Evolutionary conservation across 305 asterid genomes (phyloP).

Genomic region (Fraxinus baroniana): DNA sequence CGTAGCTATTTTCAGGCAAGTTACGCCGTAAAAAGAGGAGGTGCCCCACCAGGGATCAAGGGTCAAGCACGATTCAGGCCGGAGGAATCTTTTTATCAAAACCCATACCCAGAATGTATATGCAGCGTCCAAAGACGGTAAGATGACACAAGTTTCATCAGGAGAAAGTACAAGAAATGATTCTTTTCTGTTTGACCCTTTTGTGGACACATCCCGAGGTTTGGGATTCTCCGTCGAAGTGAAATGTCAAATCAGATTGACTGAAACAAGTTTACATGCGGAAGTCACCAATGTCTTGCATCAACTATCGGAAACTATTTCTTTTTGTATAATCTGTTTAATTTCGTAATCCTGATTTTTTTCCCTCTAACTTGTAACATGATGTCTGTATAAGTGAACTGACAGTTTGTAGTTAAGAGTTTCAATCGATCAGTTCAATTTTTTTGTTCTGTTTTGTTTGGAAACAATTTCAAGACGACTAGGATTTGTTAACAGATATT

Average conservation of each 20-base stretch:
- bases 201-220: not conserved
- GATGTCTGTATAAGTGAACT: not conserved
- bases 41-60: slow-evolving; percentile 69
- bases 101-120: slow-evolving; percentile 88
- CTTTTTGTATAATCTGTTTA: not conserved
- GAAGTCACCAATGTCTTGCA: not conserved
- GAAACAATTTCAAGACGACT: not conserved
- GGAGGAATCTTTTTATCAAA: slow-evolving; percentile 86
- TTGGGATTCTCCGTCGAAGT: not conserved
- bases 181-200: not conserved
- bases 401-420: not conserved
- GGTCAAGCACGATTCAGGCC: slow-evolving; percentile 65
- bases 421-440: not conserved
- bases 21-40: slow-evolving; percentile 71
- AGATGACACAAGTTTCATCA: slow-evolving; percentile 26
- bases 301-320: not conserved
- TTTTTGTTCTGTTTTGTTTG: not conserved
- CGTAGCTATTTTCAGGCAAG: slow-evolving; percentile 52
- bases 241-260: not conserved
- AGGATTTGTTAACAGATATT: not conserved
- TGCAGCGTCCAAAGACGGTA: slow-evolving; percentile 42
- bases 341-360: not conserved
- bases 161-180: not conserved
- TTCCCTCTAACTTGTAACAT: not conserved
- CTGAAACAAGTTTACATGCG: not conserved